Conservation (phyloP, 345 rosid genomes). For the Hirschfeldia incana region DNA sequence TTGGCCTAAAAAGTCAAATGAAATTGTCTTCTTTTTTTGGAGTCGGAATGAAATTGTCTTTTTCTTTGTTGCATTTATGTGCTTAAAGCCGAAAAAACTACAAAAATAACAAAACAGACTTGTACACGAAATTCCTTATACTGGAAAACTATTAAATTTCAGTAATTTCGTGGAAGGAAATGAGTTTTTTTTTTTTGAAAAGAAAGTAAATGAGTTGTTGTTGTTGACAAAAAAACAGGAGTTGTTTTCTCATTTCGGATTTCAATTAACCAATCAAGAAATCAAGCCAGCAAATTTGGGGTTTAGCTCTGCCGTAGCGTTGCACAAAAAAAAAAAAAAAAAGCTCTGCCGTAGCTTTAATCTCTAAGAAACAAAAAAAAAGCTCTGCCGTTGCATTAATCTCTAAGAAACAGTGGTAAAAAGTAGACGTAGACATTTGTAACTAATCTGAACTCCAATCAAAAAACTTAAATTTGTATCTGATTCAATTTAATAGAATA, state of each 20-base stretch:
- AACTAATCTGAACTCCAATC: too few relatives aligned
- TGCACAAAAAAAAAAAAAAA: too few relatives aligned
- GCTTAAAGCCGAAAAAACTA: neutral
- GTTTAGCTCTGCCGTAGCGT: slow-evolving; percentile 14
- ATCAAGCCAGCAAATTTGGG: slow-evolving; percentile 11
- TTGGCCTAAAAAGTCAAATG: neutral
- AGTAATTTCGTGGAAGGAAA: slow-evolving; percentile 12
- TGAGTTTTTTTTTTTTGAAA: neutral
- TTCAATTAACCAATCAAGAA: slow-evolving; percentile 3
- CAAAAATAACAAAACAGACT: neutral
- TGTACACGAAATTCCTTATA: slow-evolving; percentile 5
- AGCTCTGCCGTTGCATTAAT: slow-evolving; percentile 19
- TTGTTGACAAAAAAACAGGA: too few relatives aligned
- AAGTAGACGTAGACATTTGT: neutral
- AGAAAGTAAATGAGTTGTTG: too few relatives aligned
- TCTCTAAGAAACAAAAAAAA: too few relatives aligned
- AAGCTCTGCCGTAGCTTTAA: neutral
- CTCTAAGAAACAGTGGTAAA: slow-evolving; percentile 35
- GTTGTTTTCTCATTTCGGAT: neutral
- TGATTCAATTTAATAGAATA: too few relatives aligned
- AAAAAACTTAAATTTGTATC: neutral
- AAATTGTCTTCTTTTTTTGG: neutral
- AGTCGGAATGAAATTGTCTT: neutral
- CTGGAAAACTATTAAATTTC: neutral
- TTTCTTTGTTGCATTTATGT: neutral